A percentile compares a stretch with the other conserved stretches of the same genome.
Conservation (phyloP, 202 grass and related monocot species). For the Panicum virgatum region DNA sequence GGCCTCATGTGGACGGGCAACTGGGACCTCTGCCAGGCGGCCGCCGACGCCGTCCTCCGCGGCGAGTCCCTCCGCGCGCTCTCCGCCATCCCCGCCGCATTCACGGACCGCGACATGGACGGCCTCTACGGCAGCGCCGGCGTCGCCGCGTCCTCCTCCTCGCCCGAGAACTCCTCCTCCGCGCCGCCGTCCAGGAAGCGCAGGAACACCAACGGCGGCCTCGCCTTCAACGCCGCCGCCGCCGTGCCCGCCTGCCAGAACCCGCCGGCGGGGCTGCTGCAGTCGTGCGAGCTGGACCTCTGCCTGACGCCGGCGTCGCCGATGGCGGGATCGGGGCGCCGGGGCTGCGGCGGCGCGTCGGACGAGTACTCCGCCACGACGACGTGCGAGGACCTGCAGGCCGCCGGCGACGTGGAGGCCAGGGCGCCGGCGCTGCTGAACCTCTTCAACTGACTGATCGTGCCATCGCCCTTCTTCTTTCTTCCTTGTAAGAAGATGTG, state of each 20-base stretch:
- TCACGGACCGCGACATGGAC: constrained; percentile 45
- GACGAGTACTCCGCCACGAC: constrained; percentile 57
- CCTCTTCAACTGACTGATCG: constrained; percentile 36
- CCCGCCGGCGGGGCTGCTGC: constrained; percentile 3
- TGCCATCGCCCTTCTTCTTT: not conserved
- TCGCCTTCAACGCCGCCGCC: not conserved
- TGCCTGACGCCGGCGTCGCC: constrained; percentile 62
- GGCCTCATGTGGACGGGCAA: constrained; percentile 82
- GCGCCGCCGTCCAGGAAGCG: constrained; percentile 40
- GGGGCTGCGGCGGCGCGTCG: constrained; percentile 42
- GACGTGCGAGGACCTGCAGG: constrained; percentile 42
- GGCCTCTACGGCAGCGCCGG: constrained; percentile 48
- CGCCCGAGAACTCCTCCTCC: constrained; percentile 52
- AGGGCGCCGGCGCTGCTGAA: constrained; percentile 44
- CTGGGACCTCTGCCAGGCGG: constrained; percentile 87
- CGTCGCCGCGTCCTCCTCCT: not conserved
- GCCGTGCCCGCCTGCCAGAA: not conserved
- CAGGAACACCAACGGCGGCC: not conserved
- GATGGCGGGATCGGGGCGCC: not conserved
- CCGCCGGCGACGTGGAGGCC: constrained; percentile 2
- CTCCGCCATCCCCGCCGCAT: constrained; percentile 41
- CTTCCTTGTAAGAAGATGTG: not conserved
- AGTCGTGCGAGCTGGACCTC: constrained; percentile 62
- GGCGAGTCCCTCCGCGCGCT: constrained; percentile 56
- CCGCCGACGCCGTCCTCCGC: constrained; percentile 63